These are phyloP conservation scores for Vaccinium vitisidaea DNA, from an alignment of 148 eudicot genomes.

Conservation along the genomic window DNA sequence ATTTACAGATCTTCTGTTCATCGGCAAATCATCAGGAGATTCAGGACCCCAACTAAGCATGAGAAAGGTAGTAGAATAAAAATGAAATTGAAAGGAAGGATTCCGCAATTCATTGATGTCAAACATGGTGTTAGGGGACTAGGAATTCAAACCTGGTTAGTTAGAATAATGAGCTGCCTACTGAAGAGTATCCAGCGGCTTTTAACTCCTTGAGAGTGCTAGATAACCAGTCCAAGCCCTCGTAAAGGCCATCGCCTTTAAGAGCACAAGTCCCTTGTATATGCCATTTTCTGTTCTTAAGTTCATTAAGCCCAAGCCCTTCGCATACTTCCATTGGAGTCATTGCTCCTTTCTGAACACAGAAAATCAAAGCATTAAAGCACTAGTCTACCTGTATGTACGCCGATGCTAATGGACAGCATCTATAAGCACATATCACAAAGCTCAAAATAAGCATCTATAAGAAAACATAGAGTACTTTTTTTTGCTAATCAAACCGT, in stretches of 20 bases:
- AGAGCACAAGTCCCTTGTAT: conserved; percentile 98
- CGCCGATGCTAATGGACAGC: not conserved
- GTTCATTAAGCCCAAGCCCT: conserved; percentile 85
- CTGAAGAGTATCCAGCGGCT: conserved; percentile 84
- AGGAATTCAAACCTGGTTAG: conserved; percentile 28
- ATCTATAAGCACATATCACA: not conserved
- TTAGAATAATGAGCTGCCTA: conserved; percentile 63
- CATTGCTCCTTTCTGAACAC: conserved; percentile 92
- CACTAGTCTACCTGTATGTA: not conserved
- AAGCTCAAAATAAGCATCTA: not conserved
- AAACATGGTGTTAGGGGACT: not conserved
- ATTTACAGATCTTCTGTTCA: not conserved
- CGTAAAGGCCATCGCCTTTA: conserved; percentile 96
- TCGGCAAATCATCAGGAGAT: conserved; percentile 5
- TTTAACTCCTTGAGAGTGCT: conserved; percentile 87
- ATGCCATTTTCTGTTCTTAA: conserved; percentile 96
- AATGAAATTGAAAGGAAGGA: not conserved
- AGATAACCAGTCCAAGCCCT: conserved; percentile 96
- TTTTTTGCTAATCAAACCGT: too few species aligned
- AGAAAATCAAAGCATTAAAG: not conserved
- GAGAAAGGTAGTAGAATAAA: not conserved
- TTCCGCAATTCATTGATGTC: not conserved
- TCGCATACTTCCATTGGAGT: conserved; percentile 92
- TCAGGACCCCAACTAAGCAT: not conserved
- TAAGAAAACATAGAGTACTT: not conserved